These are phyloP conservation scores for Phlyctochytrium bullatum DNA, from an alignment of 192 early-diverging fungal genomes.

Conservation along the genomic window DNA sequence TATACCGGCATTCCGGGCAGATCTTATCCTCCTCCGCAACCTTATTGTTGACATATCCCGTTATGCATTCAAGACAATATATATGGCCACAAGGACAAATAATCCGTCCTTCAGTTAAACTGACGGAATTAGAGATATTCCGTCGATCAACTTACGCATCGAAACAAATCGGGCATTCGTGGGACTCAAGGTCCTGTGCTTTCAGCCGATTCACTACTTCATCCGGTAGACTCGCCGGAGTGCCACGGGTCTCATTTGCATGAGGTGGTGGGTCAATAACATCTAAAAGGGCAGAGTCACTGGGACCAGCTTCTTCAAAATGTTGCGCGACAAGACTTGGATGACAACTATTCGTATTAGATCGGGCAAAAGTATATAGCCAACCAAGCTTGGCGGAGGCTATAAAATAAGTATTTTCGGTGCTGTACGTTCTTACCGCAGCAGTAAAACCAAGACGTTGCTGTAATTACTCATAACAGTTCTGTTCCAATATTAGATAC, in stretches of 20 bases:
- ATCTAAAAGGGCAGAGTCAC: too few relatives aligned
- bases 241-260: too few relatives aligned
- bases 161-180: constrained; percentile 45
- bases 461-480: constrained; percentile 53
- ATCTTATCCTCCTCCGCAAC: constrained; percentile 12
- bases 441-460: constrained; percentile 43
- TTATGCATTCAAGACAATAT: constrained; percentile 36
- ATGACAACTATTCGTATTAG: constrained; percentile 23
- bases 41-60: constrained; percentile 15
- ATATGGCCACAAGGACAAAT: constrained; percentile 35
- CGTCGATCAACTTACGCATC: constrained; percentile 30
- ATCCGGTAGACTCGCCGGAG: background rate
- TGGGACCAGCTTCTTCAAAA: constrained; percentile 26
- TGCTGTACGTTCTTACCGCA: constrained; percentile 39
- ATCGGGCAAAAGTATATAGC: background rate
- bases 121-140: background rate
- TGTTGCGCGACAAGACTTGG: constrained; percentile 31
- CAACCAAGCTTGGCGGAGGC: constrained; percentile 40
- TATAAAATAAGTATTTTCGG: background rate
- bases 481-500: constrained; percentile 8
- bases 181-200: constrained; percentile 20
- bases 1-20: constrained; percentile 33
- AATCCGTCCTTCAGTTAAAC: constrained; percentile 14
- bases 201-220: constrained; percentile 26
- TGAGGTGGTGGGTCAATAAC: too few relatives aligned